Evolutionary conservation across 176 grass and related monocot genomes (phyloP).

Genomic region (Saccharum spontaneum): DNA sequence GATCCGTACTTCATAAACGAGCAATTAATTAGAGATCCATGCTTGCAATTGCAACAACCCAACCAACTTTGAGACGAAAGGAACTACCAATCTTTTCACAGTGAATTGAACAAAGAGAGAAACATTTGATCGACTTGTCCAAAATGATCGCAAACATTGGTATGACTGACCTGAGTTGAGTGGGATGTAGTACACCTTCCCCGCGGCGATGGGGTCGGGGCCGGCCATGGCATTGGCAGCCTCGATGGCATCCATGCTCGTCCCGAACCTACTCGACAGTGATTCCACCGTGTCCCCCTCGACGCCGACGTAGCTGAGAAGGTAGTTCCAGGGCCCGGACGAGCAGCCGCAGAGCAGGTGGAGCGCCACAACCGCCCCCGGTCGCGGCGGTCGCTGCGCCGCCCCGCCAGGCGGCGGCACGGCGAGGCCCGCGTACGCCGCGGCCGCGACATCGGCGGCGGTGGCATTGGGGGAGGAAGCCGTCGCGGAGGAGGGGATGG

Average conservation of each 20-base stretch:
- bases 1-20: slow-evolving; percentile 6
- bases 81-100: background rate
- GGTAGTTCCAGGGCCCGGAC: slow-evolving; percentile 86
- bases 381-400: slow-evolving; percentile 45
- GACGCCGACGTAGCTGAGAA: slow-evolving; percentile 84
- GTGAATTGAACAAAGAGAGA: background rate
- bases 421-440: slow-evolving; percentile 62
- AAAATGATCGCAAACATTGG: slow-evolving; percentile 23
- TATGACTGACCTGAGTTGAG: slow-evolving; percentile 76
- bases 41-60: slow-evolving; percentile 27
- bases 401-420: slow-evolving; percentile 49
- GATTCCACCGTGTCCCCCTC: slow-evolving; percentile 80
- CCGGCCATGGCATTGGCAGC: slow-evolving; percentile 80
- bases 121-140: background rate
- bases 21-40: slow-evolving; percentile 23
- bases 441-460: slow-evolving; percentile 40
- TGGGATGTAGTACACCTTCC: slow-evolving; percentile 88
- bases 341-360: slow-evolving; percentile 94
- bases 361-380: slow-evolving; percentile 76
- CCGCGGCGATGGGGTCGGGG: slow-evolving; percentile 50
- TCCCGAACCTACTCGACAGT: slow-evolving; percentile 87
- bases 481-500: slow-evolving; percentile 43
- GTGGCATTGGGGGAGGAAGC: slow-evolving; percentile 37
- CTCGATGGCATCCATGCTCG: slow-evolving; percentile 98
- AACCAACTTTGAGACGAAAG: background rate